Conservation (phyloP, 495 filamentous ascomycete genomes). For the Aspergillus olivimuriae region DNA sequence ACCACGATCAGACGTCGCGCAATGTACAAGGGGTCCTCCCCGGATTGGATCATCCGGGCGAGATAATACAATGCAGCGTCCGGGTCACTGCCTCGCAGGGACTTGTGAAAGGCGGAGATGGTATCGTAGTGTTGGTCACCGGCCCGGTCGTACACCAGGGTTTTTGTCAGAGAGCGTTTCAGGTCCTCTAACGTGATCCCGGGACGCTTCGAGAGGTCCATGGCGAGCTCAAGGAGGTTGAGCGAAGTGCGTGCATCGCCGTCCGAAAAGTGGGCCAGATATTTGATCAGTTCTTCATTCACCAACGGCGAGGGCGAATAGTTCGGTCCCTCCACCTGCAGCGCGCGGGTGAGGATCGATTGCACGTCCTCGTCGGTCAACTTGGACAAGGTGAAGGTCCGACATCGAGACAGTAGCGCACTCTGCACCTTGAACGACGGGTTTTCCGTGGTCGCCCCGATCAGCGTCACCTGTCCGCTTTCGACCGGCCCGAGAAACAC, state of each 20-base stretch:
- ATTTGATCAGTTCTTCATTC: slow-evolving; percentile 68
- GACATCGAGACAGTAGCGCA: slow-evolving; percentile 80
- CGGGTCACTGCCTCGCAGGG: slow-evolving; percentile 76
- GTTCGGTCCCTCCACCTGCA: slow-evolving; percentile 52
- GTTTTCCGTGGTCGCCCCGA: slow-evolving; percentile 96
- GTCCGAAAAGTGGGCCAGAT: slow-evolving; percentile 79
- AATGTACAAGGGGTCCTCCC: slow-evolving; percentile 90
- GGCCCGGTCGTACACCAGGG: slow-evolving; percentile 87
- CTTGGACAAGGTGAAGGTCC: slow-evolving; percentile 78
- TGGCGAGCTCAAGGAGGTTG: slow-evolving; percentile 83
- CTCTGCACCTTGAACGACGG: slow-evolving; percentile 91
- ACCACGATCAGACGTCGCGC: slow-evolving; percentile 88
- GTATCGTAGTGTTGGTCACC: slow-evolving; percentile 94
- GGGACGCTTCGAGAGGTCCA: slow-evolving; percentile 53
- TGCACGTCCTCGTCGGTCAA: slow-evolving; percentile 65
- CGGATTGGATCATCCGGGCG: slow-evolving; percentile 90
- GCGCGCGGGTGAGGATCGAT: slow-evolving; percentile 66
- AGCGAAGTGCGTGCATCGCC: slow-evolving; percentile 90
- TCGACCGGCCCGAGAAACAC: slow-evolving; percentile 93
- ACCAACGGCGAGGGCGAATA: slow-evolving; percentile 57
- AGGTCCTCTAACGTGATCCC: slow-evolving; percentile 57
- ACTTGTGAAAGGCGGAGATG: slow-evolving; percentile 96
- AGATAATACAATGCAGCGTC: slow-evolving; percentile 92
- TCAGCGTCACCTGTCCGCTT: slow-evolving; percentile 81
- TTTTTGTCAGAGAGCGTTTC: slow-evolving; percentile 77